Conservation (phyloP, 306 rosid genomes). For the Arachis stenosperma region DNA sequence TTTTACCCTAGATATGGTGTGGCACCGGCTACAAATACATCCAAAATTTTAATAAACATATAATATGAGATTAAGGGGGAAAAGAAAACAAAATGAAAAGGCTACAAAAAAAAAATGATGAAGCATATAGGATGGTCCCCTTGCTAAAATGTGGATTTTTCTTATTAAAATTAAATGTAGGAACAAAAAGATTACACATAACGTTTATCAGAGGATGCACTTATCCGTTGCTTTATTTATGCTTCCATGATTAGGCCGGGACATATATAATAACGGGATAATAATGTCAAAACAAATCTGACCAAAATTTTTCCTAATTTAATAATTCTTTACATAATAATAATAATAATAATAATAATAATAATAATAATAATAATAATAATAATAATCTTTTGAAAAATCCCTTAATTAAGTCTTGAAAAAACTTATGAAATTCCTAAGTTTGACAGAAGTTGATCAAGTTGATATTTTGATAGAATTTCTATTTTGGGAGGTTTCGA, state of each 20-base stretch:
- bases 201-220: conserved; percentile 17
- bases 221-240: conserved; percentile 26
- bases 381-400: no score
- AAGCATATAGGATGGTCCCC: conserved; percentile 41
- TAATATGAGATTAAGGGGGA: conserved; percentile 15
- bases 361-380: no score
- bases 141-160: conserved; percentile 6
- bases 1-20: conserved; percentile 27
- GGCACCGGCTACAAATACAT: conserved; percentile 29
- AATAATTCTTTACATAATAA: no score
- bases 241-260: conserved; percentile 27
- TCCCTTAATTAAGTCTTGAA: no score
- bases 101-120: conserved; percentile 18
- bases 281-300: conserved; percentile 23
- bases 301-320: no score
- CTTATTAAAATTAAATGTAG: conserved; percentile 4
- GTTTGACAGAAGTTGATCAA: no score
- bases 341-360: no score
- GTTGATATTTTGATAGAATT: no score
- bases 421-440: no score
- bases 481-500: no score
- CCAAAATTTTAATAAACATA: conserved; percentile 35
- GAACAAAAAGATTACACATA: conserved; percentile 25
- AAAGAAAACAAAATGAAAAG: conserved; percentile 1
- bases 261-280: background rate